Conservation (phyloP, 305 asterid genomes). For the Solanum hybrid region DNA sequence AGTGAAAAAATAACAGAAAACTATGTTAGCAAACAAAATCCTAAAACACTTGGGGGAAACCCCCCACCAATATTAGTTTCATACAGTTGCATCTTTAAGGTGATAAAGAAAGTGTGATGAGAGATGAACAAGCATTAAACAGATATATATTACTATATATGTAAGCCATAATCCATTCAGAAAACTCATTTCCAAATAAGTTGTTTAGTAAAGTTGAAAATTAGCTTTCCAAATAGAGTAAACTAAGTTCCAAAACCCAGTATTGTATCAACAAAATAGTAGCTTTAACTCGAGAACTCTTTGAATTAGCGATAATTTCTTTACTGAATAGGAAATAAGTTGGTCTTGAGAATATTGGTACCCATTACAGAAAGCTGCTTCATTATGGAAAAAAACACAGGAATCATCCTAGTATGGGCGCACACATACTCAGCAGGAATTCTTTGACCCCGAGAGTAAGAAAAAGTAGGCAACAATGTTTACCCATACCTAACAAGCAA, state of each 20-base stretch:
- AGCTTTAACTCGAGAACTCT: neutral
- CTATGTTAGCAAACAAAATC: neutral
- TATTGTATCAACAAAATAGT: neutral
- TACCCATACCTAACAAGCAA: neutral
- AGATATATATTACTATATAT: neutral
- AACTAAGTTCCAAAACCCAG: neutral
- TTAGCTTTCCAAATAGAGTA: neutral
- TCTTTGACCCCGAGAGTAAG: neutral
- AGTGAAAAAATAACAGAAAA: slow-evolving; percentile 3
- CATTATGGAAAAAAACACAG: neutral
- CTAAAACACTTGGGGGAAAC: neutral
- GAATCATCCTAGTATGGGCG: neutral
- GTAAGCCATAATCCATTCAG: neutral
- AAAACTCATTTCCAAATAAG: neutral
- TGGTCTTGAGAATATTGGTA: neutral
- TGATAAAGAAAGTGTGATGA: neutral
- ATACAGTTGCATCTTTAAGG: neutral
- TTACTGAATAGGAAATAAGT: neutral
- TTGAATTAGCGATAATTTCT: neutral
- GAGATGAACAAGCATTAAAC: neutral
- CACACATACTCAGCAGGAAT: neutral
- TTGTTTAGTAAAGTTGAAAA: neutral
- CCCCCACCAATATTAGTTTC: neutral
- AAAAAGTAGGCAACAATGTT: neutral
- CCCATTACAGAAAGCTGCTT: neutral